Conservation (phyloP, 306 rosid genomes). For the Prunus mume region DNA sequence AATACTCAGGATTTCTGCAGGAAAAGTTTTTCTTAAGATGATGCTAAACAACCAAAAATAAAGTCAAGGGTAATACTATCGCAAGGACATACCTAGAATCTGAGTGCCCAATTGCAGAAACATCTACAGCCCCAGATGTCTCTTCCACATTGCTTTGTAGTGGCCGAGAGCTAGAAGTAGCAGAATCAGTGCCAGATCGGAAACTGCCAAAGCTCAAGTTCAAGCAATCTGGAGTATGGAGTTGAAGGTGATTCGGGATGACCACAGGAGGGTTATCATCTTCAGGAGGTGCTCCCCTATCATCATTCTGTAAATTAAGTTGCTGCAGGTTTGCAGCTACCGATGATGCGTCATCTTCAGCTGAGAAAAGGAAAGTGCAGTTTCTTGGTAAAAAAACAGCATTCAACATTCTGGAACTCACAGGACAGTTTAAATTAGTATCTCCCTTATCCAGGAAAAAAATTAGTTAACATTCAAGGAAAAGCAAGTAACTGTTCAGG, state of each 20-base stretch:
- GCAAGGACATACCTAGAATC: slow-evolving; percentile 54
- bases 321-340: slow-evolving; percentile 74
- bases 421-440: neutral
- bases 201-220: slow-evolving; percentile 97
- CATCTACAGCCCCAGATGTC: slow-evolving; percentile 61
- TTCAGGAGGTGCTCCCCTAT: slow-evolving; percentile 54
- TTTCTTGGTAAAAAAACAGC: neutral
- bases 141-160: slow-evolving; percentile 64
- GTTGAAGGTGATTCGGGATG: slow-evolving; percentile 91
- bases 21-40: slow-evolving; percentile 21
- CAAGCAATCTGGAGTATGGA: slow-evolving; percentile 90
- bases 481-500: neutral
- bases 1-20: slow-evolving; percentile 79
- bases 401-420: neutral
- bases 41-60: slow-evolving; percentile 16
- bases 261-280: slow-evolving; percentile 77
- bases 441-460: neutral
- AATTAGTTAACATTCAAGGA: neutral
- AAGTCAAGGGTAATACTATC: slow-evolving; percentile 1
- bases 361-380: slow-evolving; percentile 31
- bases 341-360: slow-evolving; percentile 63
- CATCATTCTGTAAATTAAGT: slow-evolving; percentile 61
- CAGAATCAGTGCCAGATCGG: slow-evolving; percentile 58
- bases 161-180: slow-evolving; percentile 49
- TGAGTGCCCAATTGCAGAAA: slow-evolving; percentile 60